Evolutionary conservation across 1,284 basidiomycete species (phyloP), one percentile per base, ranked within the genome.

Genomic region (Peniophora sp.): DNA sequence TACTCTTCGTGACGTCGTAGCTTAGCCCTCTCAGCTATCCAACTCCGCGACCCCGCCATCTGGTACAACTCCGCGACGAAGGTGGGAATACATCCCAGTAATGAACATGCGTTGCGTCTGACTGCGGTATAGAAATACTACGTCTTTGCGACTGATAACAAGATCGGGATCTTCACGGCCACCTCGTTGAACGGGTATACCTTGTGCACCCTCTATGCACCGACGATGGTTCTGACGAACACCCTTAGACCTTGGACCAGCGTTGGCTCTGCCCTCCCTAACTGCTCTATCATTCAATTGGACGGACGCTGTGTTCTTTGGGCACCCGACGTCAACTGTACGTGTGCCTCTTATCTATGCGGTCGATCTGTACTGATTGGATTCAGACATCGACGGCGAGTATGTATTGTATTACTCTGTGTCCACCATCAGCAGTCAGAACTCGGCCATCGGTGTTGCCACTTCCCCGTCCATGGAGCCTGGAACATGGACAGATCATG

Each of bases 401-500:
- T 65, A 65, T 51, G 60, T 59, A 23, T 51, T 62, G 15, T 67
- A 66, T 52, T 69, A 68, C 52, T 57, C 65, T 1, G 62, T 65
- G 3, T 67, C 65, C 17, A 58, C 61, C 10, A 59, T 66, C 45
- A 65, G 65, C 24, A 62, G 59, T 3, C 64, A 66, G 51, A 57
- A 65, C 43, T 68, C 66, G 15, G 64, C 55, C 6, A 69, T 69
- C 48, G 66, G 66, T 0, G 58, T 67, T 10, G 66, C 66, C 3
- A 68, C 64, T 1, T 65, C 63, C 43, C 51, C 55, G 11, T 61
- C 65, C 20, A 64, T 68, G 63, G 62, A 65, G 39, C 58, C 64
- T 14, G 67, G 66, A n/a, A 64, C 63, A 0, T 69, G 67, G 67
- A 64, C 63, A 2, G 67, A 69, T 45, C 61, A 64, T 24, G 67